Evolutionary conservation across 129 eudicot species (phyloP).

Genomic region (Chrysanthemum seticuspe): DNA sequence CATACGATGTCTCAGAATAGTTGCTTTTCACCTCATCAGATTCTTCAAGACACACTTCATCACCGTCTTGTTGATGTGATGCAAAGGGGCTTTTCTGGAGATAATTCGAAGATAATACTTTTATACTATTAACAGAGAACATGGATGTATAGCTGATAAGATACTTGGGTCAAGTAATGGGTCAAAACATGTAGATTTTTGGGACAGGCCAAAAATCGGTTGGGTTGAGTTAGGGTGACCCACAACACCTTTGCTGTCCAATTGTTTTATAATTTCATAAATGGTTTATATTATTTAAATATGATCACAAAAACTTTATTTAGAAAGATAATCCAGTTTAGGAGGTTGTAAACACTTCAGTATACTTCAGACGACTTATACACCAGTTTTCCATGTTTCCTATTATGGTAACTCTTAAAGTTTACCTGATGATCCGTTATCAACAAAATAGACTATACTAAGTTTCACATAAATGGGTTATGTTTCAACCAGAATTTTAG

Average conservation of each 20-base stretch:
- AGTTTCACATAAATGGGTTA: neutral
- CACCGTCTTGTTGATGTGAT: constrained; percentile 27
- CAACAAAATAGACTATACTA: no score
- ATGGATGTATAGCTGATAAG: neutral
- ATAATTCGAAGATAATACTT: constrained; percentile 5
- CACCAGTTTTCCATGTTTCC: neutral
- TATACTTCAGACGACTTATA: neutral
- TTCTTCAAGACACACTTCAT: constrained; percentile 42
- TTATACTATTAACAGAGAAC: constrained; percentile 6
- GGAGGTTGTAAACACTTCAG: neutral
- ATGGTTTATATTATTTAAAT: neutral
- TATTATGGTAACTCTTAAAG: neutral
- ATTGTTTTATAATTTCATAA: neutral
- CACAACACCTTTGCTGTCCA: neutral
- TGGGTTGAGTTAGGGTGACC: neutral
- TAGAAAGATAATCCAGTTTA: neutral
- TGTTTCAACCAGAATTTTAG: neutral
- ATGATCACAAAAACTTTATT: neutral
- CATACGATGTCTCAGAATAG: constrained; percentile 23
- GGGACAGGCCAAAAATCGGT: neutral
- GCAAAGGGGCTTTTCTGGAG: constrained; percentile 38
- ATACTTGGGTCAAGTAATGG: neutral
- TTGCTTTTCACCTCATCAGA: constrained; percentile 60
- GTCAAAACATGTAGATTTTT: neutral
- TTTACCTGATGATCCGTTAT: no score